Percentiles rank a stretch among this genome's conserved stretches.
Evolutionary conservation across 495 filamentous ascomycete genomes (phyloP).

Genomic region (Penicillium antarcticum): DNA sequence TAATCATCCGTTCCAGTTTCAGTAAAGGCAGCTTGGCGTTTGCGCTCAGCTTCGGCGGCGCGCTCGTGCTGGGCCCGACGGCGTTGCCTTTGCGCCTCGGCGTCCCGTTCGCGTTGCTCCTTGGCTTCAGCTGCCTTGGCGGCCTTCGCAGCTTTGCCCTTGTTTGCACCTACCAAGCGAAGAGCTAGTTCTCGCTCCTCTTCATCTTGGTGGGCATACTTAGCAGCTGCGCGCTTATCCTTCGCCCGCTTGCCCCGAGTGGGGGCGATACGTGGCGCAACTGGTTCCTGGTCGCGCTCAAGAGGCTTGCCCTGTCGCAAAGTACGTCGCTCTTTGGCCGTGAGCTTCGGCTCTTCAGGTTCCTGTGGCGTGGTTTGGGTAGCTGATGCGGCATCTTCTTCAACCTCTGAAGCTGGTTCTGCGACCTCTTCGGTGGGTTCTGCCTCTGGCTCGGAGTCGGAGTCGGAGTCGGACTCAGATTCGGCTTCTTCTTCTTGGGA

Average conservation of each 20-base stretch:
- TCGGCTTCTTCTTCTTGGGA: too few species aligned
- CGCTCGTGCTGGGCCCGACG: slow-evolving; percentile 75
- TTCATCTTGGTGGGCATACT: slow-evolving; percentile 94
- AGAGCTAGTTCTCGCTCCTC: slow-evolving; percentile 84
- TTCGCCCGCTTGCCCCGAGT: slow-evolving; percentile 83
- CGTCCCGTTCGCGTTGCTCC: slow-evolving; percentile 56
- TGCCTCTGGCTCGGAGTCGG: slow-evolving; percentile 23
- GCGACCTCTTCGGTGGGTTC: slow-evolving; percentile 15
- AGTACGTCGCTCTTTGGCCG: slow-evolving; percentile 48
- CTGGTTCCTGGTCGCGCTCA: slow-evolving; percentile 17
- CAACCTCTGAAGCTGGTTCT: slow-evolving; percentile 7
- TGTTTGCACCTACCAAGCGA: slow-evolving; percentile 71
- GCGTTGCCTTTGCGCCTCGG: slow-evolving; percentile 63
- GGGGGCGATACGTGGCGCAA: slow-evolving; percentile 22
- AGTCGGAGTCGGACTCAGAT: too few species aligned
- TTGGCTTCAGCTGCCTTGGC: slow-evolving; percentile 48
- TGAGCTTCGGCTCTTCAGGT: slow-evolving; percentile 39
- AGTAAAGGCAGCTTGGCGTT: slow-evolving; percentile 54
- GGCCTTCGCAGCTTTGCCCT: slow-evolving; percentile 48
- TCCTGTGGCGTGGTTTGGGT: slow-evolving; percentile 17
- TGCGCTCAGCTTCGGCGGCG: slow-evolving; percentile 57
- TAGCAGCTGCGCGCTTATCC: slow-evolving; percentile 79
- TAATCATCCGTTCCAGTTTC: slow-evolving; percentile 55
- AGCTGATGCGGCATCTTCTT: slow-evolving; percentile 10
- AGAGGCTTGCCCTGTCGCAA: slow-evolving; percentile 43